Evolutionary conservation across 441 rosid species (phyloP).

Genomic region (Adansonia madagascariensis): DNA sequence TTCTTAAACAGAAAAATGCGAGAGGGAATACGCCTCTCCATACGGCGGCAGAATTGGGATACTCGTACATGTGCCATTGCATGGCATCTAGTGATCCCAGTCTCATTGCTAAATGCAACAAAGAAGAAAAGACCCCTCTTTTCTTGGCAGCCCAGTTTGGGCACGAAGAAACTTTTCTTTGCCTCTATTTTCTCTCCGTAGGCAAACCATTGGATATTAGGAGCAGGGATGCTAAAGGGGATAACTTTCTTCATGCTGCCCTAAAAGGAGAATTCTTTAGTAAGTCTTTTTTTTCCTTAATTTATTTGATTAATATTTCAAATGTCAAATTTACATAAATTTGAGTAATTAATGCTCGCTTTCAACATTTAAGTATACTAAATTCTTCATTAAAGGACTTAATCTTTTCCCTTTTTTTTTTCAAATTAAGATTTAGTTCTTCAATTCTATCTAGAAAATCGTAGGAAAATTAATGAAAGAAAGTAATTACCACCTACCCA

Average conservation of each 20-base stretch:
- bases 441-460: too few species aligned
- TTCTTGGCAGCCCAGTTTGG: constrained; percentile 36
- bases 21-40: constrained; percentile 43
- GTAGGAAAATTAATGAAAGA: too few species aligned
- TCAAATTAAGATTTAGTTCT: too few species aligned
- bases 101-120: constrained; percentile 16
- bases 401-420: too few species aligned
- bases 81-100: neutral
- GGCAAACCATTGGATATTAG: neutral
- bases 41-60: constrained; percentile 36
- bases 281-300: constrained; percentile 3
- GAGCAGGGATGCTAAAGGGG: constrained; percentile 20
- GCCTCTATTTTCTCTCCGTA: constrained; percentile 16
- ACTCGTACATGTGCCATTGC: constrained; percentile 32
- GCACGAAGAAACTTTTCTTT: constrained; percentile 30
- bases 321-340: too few species aligned
- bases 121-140: constrained; percentile 20
- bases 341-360: too few species aligned
- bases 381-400: too few species aligned
- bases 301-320: too few species aligned
- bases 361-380: too few species aligned
- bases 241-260: constrained; percentile 40
- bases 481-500: too few species aligned
- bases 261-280: constrained; percentile 33
- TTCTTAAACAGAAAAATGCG: constrained; percentile 30